Percentiles rank a stretch among this genome's conserved stretches.
Evolutionary conservation across 805 yeast species (phyloP).

Genomic region (Candida mattraensis): DNA sequence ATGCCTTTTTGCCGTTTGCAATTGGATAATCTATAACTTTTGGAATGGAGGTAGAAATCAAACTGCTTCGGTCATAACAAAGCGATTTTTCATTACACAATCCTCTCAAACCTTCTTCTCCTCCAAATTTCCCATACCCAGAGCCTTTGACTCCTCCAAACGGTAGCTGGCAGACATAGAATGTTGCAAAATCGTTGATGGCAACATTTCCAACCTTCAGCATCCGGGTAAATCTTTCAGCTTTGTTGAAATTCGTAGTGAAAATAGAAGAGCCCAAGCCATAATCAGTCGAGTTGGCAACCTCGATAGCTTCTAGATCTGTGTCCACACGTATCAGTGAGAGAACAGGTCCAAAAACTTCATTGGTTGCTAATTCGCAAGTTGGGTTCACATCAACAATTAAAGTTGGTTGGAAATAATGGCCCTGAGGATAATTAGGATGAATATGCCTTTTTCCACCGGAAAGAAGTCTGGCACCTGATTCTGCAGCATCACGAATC

Average conservation of each 20-base stretch:
- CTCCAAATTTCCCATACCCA: slow-evolving; percentile 97
- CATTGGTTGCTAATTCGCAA: slow-evolving; percentile 83
- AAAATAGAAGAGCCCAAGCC: slow-evolving; percentile 94
- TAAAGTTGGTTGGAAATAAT: slow-evolving; percentile 88
- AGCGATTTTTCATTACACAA: slow-evolving; percentile 84
- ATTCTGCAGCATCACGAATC: slow-evolving; percentile 67
- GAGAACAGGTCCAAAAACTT: slow-evolving; percentile 92
- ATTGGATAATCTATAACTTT: slow-evolving; percentile 91
- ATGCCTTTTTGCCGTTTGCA: slow-evolving; percentile 73
- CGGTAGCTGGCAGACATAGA: slow-evolving; percentile 92
- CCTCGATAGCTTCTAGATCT: slow-evolving; percentile 64
- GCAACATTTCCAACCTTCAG: slow-evolving; percentile 90
- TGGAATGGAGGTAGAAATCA: slow-evolving; percentile 82
- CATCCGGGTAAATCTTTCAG: slow-evolving; percentile 61
- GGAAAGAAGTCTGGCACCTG: slow-evolving; percentile 75
- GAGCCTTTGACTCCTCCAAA: slow-evolving; percentile 93
- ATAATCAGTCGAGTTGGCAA: slow-evolving; percentile 83
- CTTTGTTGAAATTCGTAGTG: slow-evolving; percentile 58
- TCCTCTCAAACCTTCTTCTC: slow-evolving; percentile 94
- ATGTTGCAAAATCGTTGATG: slow-evolving; percentile 96
- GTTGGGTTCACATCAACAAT: slow-evolving; percentile 74
- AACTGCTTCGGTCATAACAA: slow-evolving; percentile 78
- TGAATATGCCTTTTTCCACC: slow-evolving; percentile 85
- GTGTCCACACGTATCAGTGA: slow-evolving; percentile 71
- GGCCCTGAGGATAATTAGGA: slow-evolving; percentile 95